phyloP scores from a whole-genome alignment of 78 protist species.

The Planoprotostelium fungivorum region DNA sequence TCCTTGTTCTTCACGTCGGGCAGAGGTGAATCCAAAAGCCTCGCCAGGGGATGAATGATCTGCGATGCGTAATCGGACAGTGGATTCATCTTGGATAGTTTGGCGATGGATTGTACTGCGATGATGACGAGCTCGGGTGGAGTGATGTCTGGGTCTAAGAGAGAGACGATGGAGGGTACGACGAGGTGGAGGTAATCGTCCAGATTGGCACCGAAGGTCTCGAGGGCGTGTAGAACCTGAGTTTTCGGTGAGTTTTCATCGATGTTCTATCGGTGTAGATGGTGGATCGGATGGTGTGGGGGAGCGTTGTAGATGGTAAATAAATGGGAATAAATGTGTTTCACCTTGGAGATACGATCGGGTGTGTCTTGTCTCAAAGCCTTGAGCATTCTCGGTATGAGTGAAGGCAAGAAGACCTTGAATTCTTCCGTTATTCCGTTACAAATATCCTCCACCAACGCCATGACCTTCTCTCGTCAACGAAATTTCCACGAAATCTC shows the following conservation, averaged over 20 bases:
- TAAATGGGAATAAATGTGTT: neutral
- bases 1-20: neutral
- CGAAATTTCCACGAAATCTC: neutral
- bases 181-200: slow-evolving; percentile 80
- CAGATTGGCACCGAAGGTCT: slow-evolving; percentile 58
- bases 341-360: neutral
- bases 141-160: neutral
- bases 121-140: neutral
- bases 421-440: slow-evolving; percentile 74
- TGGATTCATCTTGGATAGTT: slow-evolving; percentile 53
- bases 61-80: slow-evolving; percentile 82
- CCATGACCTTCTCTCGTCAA: slow-evolving; percentile 8
- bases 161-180: slow-evolving; percentile 60
- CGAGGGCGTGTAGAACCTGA: slow-evolving; percentile 65
- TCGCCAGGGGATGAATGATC: slow-evolving; percentile 83
- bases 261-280: too few relatives aligned
- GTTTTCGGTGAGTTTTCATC: too few relatives aligned
- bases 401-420: slow-evolving; percentile 56
- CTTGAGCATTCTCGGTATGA: slow-evolving; percentile 68
- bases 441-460: slow-evolving; percentile 68
- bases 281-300: too few relatives aligned
- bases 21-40: slow-evolving; percentile 45
- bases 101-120: slow-evolving; percentile 68
- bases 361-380: neutral
- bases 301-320: neutral